Evolutionary conservation across 2,329 filamentous ascomycete genomes (phyloP), one percentile per base, ranked within the genome.

Genomic region (Davidsoniella eucalypti): DNA sequence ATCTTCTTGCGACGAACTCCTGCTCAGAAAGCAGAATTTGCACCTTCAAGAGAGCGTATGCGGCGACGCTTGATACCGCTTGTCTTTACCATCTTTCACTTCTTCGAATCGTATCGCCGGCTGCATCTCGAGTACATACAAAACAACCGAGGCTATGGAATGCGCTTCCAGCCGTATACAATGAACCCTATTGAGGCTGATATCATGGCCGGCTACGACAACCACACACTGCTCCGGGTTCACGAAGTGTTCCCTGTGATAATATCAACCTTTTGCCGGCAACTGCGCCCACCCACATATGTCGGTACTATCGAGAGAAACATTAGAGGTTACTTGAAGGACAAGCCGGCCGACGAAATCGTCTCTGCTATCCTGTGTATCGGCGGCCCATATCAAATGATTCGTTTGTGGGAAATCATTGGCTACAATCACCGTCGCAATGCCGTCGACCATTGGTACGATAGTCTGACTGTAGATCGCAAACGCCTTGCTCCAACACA

Each of bases 71-170:
- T 82, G 7, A 78, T 80, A 50, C 78, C 78, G 1, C 60, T 80
- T 6, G 66, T 82, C 14, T 81, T 82, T 56, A 80, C 76, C 10
- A 67, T 80, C 21, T 81, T 81, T 55, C 78, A 82, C 59, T 82
- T 82, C 58, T 81, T 82, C 58, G 78, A 82, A 59, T 77, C 69
- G 1, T 80, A 79, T 58, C 72, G 78, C 52, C 70, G 68, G 38
- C 64, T 78, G 2, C 76, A 81, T 56, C 60, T 79, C 6, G 63
- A 75, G 55, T 74, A 76, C 54, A 68, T 82, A 21, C 63, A 65
- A 45, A 66, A 73, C 44, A 67, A 76, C 50, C 64, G 63, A 38
- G 71, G 72, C 10, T 65, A 71, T 45, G 73, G 76, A 4, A 56
- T 82, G 43, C 63, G 63, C 39, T 65, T 60, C 40, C 67, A 69